These are phyloP conservation scores for Elsinoe australis DNA, from an alignment of 2,329 filamentous ascomycete genomes.

Conservation along the genomic window DNA sequence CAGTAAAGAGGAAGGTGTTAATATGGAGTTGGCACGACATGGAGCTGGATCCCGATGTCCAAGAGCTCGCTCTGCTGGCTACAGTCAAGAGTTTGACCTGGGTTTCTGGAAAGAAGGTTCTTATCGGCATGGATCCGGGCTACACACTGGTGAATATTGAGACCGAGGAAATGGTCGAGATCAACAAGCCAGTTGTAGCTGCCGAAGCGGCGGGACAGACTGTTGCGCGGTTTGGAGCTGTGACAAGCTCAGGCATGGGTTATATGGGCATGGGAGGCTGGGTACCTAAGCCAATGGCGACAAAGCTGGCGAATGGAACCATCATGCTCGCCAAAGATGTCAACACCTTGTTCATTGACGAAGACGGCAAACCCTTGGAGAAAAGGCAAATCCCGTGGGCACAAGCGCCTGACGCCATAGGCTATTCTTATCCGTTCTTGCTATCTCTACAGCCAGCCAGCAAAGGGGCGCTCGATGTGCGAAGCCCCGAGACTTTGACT, in stretches of 20 bases:
- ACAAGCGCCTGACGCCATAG: conserved; percentile 77
- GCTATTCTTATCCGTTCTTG: conserved; percentile 95
- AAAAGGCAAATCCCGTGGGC: conserved; percentile 90
- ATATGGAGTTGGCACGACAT: conserved; percentile 96
- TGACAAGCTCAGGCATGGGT: conserved; percentile 81
- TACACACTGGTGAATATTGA: conserved; percentile 85
- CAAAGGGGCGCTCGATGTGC: conserved; percentile 79
- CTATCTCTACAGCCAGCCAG: conserved; percentile 74
- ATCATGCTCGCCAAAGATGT: conserved; percentile 95
- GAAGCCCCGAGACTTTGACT: conserved; percentile 87
- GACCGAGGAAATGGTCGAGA: conserved; percentile 64
- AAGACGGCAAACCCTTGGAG: conserved; percentile 70
- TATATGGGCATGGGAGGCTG: conserved; percentile 93
- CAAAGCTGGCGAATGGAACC: conserved; percentile 72
- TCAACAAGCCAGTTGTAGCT: conserved; percentile 67
- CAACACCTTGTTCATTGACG: conserved; percentile 85
- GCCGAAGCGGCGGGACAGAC: conserved; percentile 58
- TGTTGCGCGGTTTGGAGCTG: conserved; percentile 66
- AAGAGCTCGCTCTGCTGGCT: conserved; percentile 72
- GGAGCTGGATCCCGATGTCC: conserved; percentile 66
- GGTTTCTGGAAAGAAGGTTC: conserved; percentile 76
- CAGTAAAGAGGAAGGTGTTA: conserved; percentile 81
- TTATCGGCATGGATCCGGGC: conserved; percentile 84
- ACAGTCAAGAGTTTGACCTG: conserved; percentile 84
- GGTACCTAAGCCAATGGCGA: conserved; percentile 81